Conservation (phyloP, 1,284 basidiomycete genomes). For the Exobasidium rhododendri region DNA sequence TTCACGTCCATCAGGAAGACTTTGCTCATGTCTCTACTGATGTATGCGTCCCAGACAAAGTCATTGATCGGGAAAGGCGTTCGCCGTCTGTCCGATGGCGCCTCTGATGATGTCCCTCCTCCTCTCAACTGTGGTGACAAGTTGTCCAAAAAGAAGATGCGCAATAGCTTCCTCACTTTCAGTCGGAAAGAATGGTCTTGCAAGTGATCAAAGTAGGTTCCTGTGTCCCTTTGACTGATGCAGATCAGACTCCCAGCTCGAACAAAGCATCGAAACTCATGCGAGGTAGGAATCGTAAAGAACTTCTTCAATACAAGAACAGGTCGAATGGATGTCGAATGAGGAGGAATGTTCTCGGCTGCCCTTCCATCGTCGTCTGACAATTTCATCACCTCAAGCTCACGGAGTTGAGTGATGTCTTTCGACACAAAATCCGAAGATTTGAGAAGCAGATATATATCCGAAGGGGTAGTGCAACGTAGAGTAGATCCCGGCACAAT, state of each 20-base stretch:
- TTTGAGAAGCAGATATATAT: slow-evolving; percentile 89
- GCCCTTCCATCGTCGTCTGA: not conserved
- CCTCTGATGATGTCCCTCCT: not conserved
- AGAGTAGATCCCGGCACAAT: slow-evolving; percentile 81
- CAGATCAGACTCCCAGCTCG: slow-evolving; percentile 58
- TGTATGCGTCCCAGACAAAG: slow-evolving; percentile 76
- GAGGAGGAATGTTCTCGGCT: not conserved
- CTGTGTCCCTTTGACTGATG: slow-evolving; percentile 79
- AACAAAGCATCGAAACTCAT: slow-evolving; percentile 46
- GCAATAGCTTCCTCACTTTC: slow-evolving; percentile 63
- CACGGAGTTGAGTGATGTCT: slow-evolving; percentile 63
- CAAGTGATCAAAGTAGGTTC: slow-evolving; percentile 75
- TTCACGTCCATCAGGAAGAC: slow-evolving; percentile 86
- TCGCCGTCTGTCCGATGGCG: not conserved
- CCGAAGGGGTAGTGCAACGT: slow-evolving; percentile 79
- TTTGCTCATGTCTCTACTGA: slow-evolving; percentile 72
- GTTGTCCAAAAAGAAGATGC: slow-evolving; percentile 67
- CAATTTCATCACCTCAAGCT: slow-evolving; percentile 12
- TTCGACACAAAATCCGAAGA: slow-evolving; percentile 85
- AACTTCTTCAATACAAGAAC: slow-evolving; percentile 90
- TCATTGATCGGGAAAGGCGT: slow-evolving; percentile 22
- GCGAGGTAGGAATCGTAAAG: slow-evolving; percentile 75
- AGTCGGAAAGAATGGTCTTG: slow-evolving; percentile 57
- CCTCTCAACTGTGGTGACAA: slow-evolving; percentile 56
- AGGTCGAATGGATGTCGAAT: not conserved